Conservation (phyloP, 306 rosid genomes). For the Macrotyloma uniflorum region DNA sequence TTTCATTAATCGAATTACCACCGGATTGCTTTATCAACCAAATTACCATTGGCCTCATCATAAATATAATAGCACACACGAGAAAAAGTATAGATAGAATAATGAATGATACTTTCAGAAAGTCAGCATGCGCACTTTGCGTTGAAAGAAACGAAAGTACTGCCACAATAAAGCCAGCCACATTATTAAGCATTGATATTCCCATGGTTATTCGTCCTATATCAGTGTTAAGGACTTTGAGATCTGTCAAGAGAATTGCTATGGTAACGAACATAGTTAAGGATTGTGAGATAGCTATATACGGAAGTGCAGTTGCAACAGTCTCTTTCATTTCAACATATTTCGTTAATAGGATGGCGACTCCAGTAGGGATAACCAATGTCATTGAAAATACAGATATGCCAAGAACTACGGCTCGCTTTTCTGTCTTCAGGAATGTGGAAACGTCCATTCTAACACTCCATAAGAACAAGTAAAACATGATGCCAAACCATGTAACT, state of each 20-base stretch:
- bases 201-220: conserved; percentile 63
- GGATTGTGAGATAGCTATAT: conserved; percentile 46
- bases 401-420: conserved; percentile 48
- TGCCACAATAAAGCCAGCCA: conserved; percentile 26
- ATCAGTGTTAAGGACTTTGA: conserved; percentile 62
- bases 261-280: conserved; percentile 50
- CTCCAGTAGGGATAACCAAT: conserved; percentile 20
- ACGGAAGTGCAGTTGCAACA: conserved; percentile 32
- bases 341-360: neutral
- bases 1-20: conserved; percentile 41
- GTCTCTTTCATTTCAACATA: conserved; percentile 27
- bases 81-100: conserved; percentile 31
- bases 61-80: neutral
- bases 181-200: conserved; percentile 48
- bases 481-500: conserved; percentile 45
- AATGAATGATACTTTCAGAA: neutral
- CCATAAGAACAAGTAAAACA: conserved; percentile 54
- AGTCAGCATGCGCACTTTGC: neutral
- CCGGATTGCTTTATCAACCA: conserved; percentile 35
- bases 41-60: conserved; percentile 40
- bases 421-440: conserved; percentile 45
- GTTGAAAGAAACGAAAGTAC: neutral
- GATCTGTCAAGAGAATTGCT: conserved; percentile 53
- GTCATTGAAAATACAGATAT: conserved; percentile 38
- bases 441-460: conserved; percentile 52